phyloP scores from a whole-genome alignment of 345 rosid species.

The Salix brachista region DNA sequence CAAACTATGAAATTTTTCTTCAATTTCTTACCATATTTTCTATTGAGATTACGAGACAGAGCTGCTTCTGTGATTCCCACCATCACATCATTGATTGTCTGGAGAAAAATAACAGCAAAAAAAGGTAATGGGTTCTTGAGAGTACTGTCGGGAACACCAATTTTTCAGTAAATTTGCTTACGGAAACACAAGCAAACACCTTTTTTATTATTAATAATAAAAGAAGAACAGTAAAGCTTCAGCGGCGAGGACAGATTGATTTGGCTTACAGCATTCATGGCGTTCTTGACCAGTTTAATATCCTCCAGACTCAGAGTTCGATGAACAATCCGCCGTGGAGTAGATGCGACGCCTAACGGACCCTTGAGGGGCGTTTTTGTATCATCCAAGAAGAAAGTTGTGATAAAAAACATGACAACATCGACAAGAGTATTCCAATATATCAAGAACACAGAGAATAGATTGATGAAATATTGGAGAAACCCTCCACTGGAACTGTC shows the following conservation, averaged over 20 bases:
- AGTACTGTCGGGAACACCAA: too few relatives aligned
- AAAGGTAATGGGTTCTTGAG: too few relatives aligned
- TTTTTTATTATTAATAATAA: too few relatives aligned
- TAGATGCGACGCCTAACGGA: conserved; percentile 11
- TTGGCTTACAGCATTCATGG: conserved; percentile 7
- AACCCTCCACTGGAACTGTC: not conserved
- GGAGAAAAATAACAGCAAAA: too few relatives aligned
- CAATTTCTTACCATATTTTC: conserved; percentile 46
- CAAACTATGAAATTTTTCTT: too few relatives aligned
- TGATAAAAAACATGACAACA: conserved; percentile 32
- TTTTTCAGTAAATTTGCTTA: too few relatives aligned
- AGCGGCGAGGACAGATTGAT: too few relatives aligned
- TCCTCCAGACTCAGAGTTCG: conserved; percentile 36
- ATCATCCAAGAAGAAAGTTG: conserved; percentile 44
- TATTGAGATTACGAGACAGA: conserved; percentile 50
- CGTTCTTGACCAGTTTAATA: conserved; percentile 32
- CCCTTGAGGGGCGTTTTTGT: conserved; percentile 57
- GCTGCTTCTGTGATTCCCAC: conserved; percentile 71
- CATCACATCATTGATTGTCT: conserved; percentile 47
- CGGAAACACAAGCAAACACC: too few relatives aligned
- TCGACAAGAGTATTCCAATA: conserved; percentile 26
- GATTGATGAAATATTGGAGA: not conserved
- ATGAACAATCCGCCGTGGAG: conserved; percentile 24
- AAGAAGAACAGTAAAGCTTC: too few relatives aligned
- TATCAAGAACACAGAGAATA: conserved; percentile 15